Base-by-base conservation (phyloP, 2,329 filamentous ascomycete species). In the Fusarium zealandicum region DNA sequence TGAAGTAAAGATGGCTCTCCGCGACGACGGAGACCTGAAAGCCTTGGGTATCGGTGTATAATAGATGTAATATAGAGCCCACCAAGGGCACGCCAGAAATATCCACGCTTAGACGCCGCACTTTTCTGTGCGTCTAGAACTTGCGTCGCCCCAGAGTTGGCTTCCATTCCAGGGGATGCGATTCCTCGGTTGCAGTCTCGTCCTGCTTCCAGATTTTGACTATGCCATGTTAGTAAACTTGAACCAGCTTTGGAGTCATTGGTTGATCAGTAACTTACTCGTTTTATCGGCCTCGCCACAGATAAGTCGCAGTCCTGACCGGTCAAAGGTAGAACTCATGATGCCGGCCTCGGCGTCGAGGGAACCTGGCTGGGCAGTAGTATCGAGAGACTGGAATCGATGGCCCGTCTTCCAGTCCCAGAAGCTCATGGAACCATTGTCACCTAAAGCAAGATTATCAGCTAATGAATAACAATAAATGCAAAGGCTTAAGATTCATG, bases 351-450 rank as follows among this genome's bases (percentile, higher is more conserved):
- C 95, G 6, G 95, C 95, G 68, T 98, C 93, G 18, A 99, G 78
- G 14, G 90, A 96, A 42, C 95, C 95, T 0, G 95, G 95, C 73
- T 99, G 95, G 1, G 95, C 95, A 7, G 91, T 91, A 4, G 91
- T 96, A 65, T 99, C 93, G 11, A 93, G 82, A 8, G 86, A 84
- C 75, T 99, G 95, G 78, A 95, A 99, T 40, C 90, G 84, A 72
- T 99, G 86, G 1, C 96, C 95, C 0, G 92, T 90, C 77, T 98
- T 98, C 95, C 95, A 99, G 73, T 99, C 96, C 90, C 93, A 99
- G 80, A 99, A 99, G 64, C 87, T 90, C 80, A 98, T 95, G 30
- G 90, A 96, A 33, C 96, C 95, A 67, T 99, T 97, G 70, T 99
- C 95, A 39, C 88, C 76, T 78, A 43, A 0, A 16, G 14, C 51